phyloP scores from a whole-genome alignment of 148 eudicot species.

The Camellia japonica region DNA sequence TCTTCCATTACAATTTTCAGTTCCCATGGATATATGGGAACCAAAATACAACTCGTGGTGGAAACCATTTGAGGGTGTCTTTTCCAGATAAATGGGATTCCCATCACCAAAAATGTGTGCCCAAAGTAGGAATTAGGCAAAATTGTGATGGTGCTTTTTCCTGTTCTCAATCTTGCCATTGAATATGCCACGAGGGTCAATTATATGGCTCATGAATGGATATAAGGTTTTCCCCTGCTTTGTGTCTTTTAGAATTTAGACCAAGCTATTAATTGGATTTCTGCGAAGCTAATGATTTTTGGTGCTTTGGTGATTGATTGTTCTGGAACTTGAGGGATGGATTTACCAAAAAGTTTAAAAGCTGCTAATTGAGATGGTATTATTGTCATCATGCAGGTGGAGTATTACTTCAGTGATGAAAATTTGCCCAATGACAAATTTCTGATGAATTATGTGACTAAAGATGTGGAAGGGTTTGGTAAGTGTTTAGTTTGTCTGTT shows the following conservation, averaged over 20 bases:
- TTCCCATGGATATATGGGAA: too few species aligned
- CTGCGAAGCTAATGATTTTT: background rate
- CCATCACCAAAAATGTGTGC: too few species aligned
- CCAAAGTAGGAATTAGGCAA: too few species aligned
- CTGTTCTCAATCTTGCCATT: too few species aligned
- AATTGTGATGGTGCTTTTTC: too few species aligned
- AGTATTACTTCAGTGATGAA: slow-evolving; percentile 88
- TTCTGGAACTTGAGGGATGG: background rate
- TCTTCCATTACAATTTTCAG: too few species aligned
- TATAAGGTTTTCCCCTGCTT: background rate
- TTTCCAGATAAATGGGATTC: too few species aligned
- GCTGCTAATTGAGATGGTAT: background rate
- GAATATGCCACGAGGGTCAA: too few species aligned
- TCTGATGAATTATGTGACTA: slow-evolving; percentile 63
- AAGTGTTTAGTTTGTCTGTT: slow-evolving; percentile 19
- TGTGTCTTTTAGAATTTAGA: background rate
- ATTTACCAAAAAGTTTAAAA: background rate
- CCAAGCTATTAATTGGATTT: background rate
- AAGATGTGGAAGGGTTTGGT: slow-evolving; percentile 71
- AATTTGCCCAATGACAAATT: slow-evolving; percentile 77
- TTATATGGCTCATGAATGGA: too few species aligned
- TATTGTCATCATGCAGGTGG: slow-evolving; percentile 59
- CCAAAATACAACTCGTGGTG: too few species aligned
- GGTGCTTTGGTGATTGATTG: background rate
- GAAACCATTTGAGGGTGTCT: too few species aligned